Percentiles rank a stretch among this genome's conserved stretches.
Evolutionary conservation across 2,329 filamentous ascomycete species (phyloP).

Genomic region (Diaporthe humulicola): DNA sequence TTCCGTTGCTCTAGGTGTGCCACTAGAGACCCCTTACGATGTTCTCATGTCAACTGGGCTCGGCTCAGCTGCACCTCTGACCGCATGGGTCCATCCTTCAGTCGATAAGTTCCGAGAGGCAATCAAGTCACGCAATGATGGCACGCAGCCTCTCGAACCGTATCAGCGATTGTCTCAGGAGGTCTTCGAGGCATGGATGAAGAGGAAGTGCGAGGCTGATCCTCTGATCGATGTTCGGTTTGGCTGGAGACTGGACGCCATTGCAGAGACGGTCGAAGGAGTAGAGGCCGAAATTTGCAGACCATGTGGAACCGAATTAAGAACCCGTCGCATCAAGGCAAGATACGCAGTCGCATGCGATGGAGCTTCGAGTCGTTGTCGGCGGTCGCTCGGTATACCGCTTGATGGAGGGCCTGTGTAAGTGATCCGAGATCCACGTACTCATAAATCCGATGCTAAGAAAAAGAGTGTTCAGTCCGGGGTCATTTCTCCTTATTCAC

Average conservation of each 20-base stretch:
- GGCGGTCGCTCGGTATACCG: constrained; percentile 5
- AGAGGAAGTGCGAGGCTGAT: constrained; percentile 42
- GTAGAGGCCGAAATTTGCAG: neutral
- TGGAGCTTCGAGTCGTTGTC: constrained; percentile 32
- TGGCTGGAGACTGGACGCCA: constrained; percentile 45
- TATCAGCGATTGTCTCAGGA: constrained; percentile 50
- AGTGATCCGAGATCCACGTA: too few species aligned
- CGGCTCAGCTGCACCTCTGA: constrained; percentile 33
- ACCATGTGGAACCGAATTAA: neutral
- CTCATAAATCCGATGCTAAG: too few species aligned
- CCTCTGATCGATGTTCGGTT: constrained; percentile 46
- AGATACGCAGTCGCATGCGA: constrained; percentile 32
- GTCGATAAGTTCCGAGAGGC: constrained; percentile 41
- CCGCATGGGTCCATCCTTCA: constrained; percentile 39
- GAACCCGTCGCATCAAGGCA: neutral
- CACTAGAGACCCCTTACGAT: constrained; percentile 38
- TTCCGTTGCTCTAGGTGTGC: constrained; percentile 30
- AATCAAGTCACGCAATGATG: constrained; percentile 49
- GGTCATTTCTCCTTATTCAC: constrained; percentile 40
- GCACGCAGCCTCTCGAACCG: constrained; percentile 48
- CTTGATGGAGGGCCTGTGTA: constrained; percentile 39
- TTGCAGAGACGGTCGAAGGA: neutral
- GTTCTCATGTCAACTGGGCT: constrained; percentile 42
- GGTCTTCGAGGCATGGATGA: constrained; percentile 52
- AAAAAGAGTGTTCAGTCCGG: constrained; percentile 34